Conservation (phyloP, 129 eudicot species). For the Ambrosia artemisiifolia region DNA sequence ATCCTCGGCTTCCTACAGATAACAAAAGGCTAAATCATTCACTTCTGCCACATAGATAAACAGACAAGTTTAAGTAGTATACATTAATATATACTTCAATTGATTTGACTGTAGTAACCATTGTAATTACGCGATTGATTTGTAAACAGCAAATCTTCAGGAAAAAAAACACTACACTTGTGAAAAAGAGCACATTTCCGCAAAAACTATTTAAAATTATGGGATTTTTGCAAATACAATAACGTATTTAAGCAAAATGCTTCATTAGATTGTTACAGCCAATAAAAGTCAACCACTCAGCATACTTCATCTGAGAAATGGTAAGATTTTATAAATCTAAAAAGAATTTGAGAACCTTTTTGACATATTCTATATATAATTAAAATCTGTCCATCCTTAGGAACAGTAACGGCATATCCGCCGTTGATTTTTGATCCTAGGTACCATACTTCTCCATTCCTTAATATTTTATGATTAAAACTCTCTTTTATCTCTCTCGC, state of each 20-base stretch:
- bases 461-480: too few relatives aligned
- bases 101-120: not conserved
- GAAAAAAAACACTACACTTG: not conserved
- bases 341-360: slow-evolving; percentile 6
- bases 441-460: too few relatives aligned
- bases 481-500: too few relatives aligned
- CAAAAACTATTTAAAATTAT: not conserved
- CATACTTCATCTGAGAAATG: slow-evolving; percentile 2
- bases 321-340: not conserved
- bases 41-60: not conserved
- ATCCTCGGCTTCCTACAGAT: slow-evolving; percentile 43
- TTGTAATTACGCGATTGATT: not conserved
- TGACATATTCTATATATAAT: too few relatives aligned
- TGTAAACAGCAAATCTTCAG: not conserved
- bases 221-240: not conserved
- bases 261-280: not conserved
- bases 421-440: too few relatives aligned
- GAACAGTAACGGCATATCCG: too few relatives aligned
- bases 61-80: not conserved
- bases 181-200: not conserved
- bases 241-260: not conserved
- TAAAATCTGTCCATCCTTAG: too few relatives aligned
- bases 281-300: not conserved
- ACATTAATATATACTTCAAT: not conserved
- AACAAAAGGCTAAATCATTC: slow-evolving; percentile 2